phyloP scores from a whole-genome alignment of 2,329 filamentous ascomycete genomes.

The Raffaelea ambrosiae region DNA sequence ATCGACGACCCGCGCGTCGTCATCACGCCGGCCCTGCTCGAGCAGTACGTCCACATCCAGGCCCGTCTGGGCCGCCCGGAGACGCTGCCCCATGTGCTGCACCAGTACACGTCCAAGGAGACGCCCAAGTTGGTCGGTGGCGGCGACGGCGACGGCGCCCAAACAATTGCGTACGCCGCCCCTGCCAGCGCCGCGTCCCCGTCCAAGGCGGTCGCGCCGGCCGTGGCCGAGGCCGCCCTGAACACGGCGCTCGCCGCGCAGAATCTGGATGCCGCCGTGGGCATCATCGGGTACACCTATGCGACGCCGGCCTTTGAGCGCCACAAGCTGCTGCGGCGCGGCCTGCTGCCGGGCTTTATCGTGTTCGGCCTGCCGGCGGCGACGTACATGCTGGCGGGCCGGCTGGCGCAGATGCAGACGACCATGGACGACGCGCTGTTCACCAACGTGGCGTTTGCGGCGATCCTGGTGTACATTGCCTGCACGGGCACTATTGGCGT shows the following conservation, averaged over 20 bases:
- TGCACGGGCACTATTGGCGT: conserved; percentile 76
- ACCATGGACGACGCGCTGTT: conserved; percentile 71
- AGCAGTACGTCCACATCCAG: conserved; percentile 69
- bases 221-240: conserved; percentile 65
- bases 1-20: conserved; percentile 68
- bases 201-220: conserved; percentile 62
- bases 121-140: conserved; percentile 50
- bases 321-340: conserved; percentile 57
- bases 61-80: conserved; percentile 63
- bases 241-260: conserved; percentile 70
- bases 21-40: conserved; percentile 65
- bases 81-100: conserved; percentile 70
- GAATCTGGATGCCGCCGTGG: conserved; percentile 69
- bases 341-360: conserved; percentile 49
- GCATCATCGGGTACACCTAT: conserved; percentile 64
- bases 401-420: conserved; percentile 57
- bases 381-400: conserved; percentile 61
- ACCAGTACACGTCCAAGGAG: conserved; percentile 78
- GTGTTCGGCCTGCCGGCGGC: conserved; percentile 53
- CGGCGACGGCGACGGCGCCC: background rate
- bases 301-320: conserved; percentile 57
- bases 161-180: conserved; percentile 42
- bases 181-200: conserved; percentile 59
- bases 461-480: conserved; percentile 73
- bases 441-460: conserved; percentile 69